Evolutionary conservation across 257 asterid genomes (phyloP).

Genomic region (Nicotiana paniculata): DNA sequence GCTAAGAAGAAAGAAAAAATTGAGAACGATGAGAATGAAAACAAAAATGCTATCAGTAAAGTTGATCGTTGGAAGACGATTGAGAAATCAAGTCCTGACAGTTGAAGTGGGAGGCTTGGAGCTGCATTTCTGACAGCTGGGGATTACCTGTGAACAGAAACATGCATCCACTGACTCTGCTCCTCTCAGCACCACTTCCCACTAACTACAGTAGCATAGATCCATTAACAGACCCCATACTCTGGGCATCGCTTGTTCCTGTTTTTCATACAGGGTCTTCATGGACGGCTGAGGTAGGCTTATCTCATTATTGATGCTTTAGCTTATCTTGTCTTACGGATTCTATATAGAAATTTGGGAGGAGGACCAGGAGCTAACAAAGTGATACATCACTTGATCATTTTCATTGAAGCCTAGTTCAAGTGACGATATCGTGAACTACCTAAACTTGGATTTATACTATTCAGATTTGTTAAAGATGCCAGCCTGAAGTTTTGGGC

Average conservation of each 20-base stretch:
- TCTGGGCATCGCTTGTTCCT: conserved; percentile 72
- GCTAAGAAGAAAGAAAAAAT: conserved; percentile 51
- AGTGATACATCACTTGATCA: too few relatives aligned
- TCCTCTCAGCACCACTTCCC: conserved; percentile 69
- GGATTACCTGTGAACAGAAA: conserved; percentile 51
- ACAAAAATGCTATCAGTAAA: conserved; percentile 41
- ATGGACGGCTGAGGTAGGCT: conserved; percentile 50
- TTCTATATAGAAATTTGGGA: too few relatives aligned
- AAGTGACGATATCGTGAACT: too few relatives aligned
- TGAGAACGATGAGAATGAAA: conserved; percentile 66
- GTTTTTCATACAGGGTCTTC: conserved; percentile 67
- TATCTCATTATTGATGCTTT: conserved; percentile 1
- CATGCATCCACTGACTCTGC: conserved; percentile 46
- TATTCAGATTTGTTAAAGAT: too few relatives aligned
- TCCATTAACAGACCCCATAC: conserved; percentile 62
- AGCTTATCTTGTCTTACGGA: too few relatives aligned
- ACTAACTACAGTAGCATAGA: conserved; percentile 62
- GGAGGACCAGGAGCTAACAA: too few relatives aligned
- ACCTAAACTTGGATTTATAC: too few relatives aligned
- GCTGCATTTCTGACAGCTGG: conserved; percentile 48
- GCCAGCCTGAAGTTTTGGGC: too few relatives aligned
- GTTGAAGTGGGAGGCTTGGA: conserved; percentile 38
- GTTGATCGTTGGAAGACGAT: conserved; percentile 44
- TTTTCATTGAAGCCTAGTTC: too few relatives aligned
- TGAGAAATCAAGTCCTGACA: conserved; percentile 48